phyloP scores from a whole-genome alignment of 2,329 filamentous ascomycete genomes.

The Pseudogymnoascus verrucosus region DNA sequence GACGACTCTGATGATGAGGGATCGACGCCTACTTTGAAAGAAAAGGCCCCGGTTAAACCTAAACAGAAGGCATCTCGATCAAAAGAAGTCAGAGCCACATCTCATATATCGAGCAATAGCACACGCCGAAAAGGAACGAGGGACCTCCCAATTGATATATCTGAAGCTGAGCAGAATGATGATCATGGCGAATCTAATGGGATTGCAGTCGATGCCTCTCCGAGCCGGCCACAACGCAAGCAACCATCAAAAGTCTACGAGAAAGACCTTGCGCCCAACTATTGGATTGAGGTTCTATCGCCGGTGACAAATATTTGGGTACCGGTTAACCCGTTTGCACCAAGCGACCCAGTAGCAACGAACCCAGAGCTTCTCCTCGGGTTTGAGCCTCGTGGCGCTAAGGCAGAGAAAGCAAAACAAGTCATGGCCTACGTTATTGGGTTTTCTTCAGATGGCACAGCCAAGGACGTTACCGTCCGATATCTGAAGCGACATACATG shows the following conservation, averaged over 20 bases:
- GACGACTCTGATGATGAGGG: conserved; percentile 20
- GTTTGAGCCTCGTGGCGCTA: conserved; percentile 75
- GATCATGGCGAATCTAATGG: conserved; percentile 43
- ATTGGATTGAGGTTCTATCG: conserved; percentile 88
- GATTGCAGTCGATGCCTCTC: conserved; percentile 47
- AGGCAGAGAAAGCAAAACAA: conserved; percentile 79
- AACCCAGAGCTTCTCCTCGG: conserved; percentile 63
- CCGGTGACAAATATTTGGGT: conserved; percentile 72
- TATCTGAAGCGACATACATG: conserved; percentile 77
- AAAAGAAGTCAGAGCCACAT: conserved; percentile 19
- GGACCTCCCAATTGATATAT: conserved; percentile 34
- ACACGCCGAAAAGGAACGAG: conserved; percentile 22
- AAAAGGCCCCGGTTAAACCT: conserved; percentile 19
- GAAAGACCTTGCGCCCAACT: conserved; percentile 71
- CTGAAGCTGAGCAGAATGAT: conserved; percentile 40
- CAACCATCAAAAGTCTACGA: conserved; percentile 50
- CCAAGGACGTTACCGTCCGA: conserved; percentile 88
- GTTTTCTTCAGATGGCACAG: conserved; percentile 74
- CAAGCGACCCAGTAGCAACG: conserved; percentile 58
- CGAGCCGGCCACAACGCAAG: conserved; percentile 13
- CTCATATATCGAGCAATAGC: conserved; percentile 15
- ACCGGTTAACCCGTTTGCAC: conserved; percentile 66
- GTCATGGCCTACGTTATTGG: conserved; percentile 85
- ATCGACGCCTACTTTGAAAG: conserved; percentile 5
- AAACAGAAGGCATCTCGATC: conserved; percentile 13